phyloP scores from a whole-genome alignment of 306 rosid species.

The Gynostemma pentaphyllum region DNA sequence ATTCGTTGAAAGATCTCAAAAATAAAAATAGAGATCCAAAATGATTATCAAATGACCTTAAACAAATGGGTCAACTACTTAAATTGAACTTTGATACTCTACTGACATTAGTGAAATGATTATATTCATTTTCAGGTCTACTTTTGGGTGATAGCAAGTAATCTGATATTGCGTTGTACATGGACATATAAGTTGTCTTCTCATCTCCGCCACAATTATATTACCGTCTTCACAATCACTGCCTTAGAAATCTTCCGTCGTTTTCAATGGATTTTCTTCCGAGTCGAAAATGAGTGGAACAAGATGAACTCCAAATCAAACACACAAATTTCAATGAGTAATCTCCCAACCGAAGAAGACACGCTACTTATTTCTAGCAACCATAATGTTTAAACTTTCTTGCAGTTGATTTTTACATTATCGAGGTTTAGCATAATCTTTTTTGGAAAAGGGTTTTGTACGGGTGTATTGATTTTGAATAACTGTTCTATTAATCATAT shows the following conservation, averaged over 20 bases:
- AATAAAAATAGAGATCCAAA: background rate
- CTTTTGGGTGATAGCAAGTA: slow-evolving; percentile 88
- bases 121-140: slow-evolving; percentile 47
- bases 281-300: slow-evolving; percentile 86
- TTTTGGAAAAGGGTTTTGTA: background rate
- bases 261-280: slow-evolving; percentile 95
- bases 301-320: slow-evolving; percentile 66
- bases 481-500: slow-evolving; percentile 2
- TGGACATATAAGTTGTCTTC: slow-evolving; percentile 99
- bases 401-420: background rate
- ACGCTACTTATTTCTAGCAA: slow-evolving; percentile 43
- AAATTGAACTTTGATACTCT: background rate
- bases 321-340: slow-evolving; percentile 43
- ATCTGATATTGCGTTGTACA: slow-evolving; percentile 83
- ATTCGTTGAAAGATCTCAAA: background rate
- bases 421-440: background rate
- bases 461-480: background rate
- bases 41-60: background rate
- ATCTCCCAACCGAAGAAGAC: slow-evolving; percentile 55
- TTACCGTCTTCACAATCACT: slow-evolving; percentile 69
- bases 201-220: slow-evolving; percentile 95
- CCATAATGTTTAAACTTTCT: slow-evolving; percentile 39
- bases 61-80: background rate
- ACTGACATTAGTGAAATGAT: background rate
- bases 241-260: slow-evolving; percentile 91